Conservation (phyloP, 768 basidiomycete species). For the Leccinum sublutescens region DNA sequence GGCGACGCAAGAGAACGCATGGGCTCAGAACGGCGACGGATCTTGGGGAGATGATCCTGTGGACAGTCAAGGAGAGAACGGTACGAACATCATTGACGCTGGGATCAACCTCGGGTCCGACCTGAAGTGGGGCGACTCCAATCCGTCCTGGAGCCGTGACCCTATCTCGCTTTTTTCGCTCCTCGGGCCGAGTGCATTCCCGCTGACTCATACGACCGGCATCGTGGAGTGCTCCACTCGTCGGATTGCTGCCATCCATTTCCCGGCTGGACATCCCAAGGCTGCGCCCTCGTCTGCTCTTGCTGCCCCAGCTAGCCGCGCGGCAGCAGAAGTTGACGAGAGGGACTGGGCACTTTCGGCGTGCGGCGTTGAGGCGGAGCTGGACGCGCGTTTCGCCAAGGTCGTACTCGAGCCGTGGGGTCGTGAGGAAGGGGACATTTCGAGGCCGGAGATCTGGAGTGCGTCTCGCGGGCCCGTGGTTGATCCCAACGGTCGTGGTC, state of each 20-base stretch:
- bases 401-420: constrained; percentile 59
- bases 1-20: constrained; percentile 1
- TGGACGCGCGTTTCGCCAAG: constrained; percentile 46
- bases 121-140: constrained; percentile 14
- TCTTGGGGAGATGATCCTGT: constrained; percentile 4
- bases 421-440: constrained; percentile 39
- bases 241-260: constrained; percentile 46
- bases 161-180: constrained; percentile 35
- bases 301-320: background rate
- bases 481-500: constrained; percentile 20
- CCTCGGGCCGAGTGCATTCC: constrained; percentile 56
- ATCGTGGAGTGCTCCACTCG: constrained; percentile 67
- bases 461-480: constrained; percentile 39
- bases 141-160: constrained; percentile 27
- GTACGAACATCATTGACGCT: background rate
- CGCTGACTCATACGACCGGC: constrained; percentile 62
- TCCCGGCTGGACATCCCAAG: constrained; percentile 34
- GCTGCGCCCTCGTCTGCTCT: background rate
- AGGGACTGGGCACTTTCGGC: constrained; percentile 21
- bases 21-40: constrained; percentile 9
- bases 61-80: constrained; percentile 11
- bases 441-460: constrained; percentile 33
- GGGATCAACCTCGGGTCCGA: background rate
- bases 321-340: constrained; percentile 8
- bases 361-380: constrained; percentile 42